These are phyloP conservation scores for Hygrophorus pudorinus DNA, from an alignment of 768 basidiomycete genomes.

Conservation along the genomic window DNA sequence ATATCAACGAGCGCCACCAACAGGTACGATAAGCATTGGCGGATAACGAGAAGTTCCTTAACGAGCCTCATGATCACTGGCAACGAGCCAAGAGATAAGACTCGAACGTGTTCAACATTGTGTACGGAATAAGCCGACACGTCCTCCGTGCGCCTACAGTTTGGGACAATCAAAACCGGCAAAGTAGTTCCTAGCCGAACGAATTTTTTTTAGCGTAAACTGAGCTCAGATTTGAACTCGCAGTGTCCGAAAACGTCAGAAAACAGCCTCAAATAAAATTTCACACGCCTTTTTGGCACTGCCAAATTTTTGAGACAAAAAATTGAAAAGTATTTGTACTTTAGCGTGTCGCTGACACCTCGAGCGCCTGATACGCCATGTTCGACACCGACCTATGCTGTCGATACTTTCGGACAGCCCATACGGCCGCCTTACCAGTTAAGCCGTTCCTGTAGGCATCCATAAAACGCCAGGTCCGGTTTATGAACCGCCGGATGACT, in stretches of 20 bases:
- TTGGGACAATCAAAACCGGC: background rate
- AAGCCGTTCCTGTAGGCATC: too few relatives aligned
- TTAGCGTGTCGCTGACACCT: background rate
- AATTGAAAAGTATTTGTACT: background rate
- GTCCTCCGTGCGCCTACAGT: background rate
- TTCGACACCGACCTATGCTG: background rate
- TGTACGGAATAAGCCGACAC: background rate
- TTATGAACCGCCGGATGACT: too few relatives aligned
- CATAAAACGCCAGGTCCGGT: too few relatives aligned
- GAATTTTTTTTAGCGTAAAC: background rate
- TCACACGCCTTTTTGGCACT: background rate
- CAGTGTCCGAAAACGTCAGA: background rate
- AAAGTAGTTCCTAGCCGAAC: background rate
- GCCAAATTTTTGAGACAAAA: background rate
- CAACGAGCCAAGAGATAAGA: too few relatives aligned
- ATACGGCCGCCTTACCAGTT: too few relatives aligned
- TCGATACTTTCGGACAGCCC: too few relatives aligned
- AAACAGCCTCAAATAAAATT: background rate
- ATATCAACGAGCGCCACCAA: too few relatives aligned
- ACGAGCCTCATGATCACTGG: too few relatives aligned
- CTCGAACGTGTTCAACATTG: too few relatives aligned
- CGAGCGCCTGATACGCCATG: background rate
- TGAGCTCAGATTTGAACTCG: background rate
- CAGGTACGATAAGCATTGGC: too few relatives aligned
- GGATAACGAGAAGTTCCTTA: too few relatives aligned